Evolutionary conservation across 225 moss, liverwort and hornwort species (phyloP).

Genomic region (Physcomitrium patens): DNA sequence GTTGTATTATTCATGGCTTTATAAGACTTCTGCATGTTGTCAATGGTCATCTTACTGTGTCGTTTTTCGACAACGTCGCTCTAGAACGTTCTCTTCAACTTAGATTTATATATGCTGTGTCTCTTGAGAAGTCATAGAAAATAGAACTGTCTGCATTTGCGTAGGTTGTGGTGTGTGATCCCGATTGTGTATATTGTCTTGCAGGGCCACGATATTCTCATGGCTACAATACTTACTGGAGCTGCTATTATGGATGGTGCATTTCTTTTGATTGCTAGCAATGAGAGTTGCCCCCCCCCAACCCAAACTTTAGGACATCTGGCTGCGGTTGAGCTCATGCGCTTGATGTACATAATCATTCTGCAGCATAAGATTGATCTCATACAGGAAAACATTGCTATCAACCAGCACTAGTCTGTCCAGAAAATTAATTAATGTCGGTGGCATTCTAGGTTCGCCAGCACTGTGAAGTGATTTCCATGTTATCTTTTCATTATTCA

Average conservation of each 20-base stretch:
- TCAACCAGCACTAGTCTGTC: conserved; percentile 96
- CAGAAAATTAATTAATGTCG: conserved; percentile 95
- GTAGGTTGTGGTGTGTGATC: not conserved
- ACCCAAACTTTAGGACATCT: conserved; percentile 96
- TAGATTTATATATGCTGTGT: too few relatives aligned
- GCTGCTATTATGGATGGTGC: conserved; percentile 99
- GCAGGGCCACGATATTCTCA: conserved; percentile 99
- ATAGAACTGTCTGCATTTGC: too few relatives aligned
- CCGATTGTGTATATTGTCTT: conserved; percentile 23
- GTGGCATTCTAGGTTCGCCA: not conserved
- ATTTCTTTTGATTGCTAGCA: conserved; percentile 94
- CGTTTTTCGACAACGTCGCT: too few relatives aligned
- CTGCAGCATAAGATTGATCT: conserved; percentile 99
- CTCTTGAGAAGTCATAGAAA: too few relatives aligned
- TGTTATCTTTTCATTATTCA: too few relatives aligned
- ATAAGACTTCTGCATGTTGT: too few relatives aligned
- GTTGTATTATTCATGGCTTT: too few relatives aligned
- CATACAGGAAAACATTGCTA: conserved; percentile 97
- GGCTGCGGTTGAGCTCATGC: conserved; percentile 98
- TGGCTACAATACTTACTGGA: conserved; percentile 99
- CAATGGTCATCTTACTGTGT: too few relatives aligned
- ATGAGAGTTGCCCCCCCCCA: conserved; percentile 98
- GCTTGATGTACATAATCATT: conserved; percentile 92
- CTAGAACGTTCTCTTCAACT: too few relatives aligned
- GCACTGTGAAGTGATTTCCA: not conserved